phyloP scores from a whole-genome alignment of 805 yeast species.

The Blastobotrys robertii region DNA sequence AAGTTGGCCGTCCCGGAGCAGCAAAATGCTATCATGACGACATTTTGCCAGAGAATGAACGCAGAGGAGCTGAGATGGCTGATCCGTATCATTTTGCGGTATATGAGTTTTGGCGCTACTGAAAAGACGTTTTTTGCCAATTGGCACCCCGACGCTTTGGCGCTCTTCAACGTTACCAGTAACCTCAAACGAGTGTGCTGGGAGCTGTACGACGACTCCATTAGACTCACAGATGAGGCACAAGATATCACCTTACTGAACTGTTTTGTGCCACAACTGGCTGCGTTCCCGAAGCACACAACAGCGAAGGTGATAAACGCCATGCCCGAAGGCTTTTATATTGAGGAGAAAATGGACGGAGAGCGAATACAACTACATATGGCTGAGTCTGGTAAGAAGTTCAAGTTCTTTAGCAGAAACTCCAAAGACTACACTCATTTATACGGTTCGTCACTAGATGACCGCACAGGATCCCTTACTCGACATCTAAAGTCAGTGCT shows the following conservation, averaged over 20 bases:
- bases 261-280: conserved; percentile 71
- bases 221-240: conserved; percentile 34
- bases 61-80: conserved; percentile 60
- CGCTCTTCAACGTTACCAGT: conserved; percentile 54
- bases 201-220: conserved; percentile 42
- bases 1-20: conserved; percentile 32
- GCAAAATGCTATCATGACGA: conserved; percentile 37
- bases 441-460: conserved; percentile 46
- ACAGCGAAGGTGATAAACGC: conserved; percentile 1
- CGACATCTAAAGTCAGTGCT: conserved; percentile 36
- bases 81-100: conserved; percentile 51
- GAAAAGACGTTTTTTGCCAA: conserved; percentile 46
- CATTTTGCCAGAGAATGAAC: conserved; percentile 45
- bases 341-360: conserved; percentile 93
- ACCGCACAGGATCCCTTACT: conserved; percentile 42
- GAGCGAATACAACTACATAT: conserved; percentile 78
- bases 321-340: conserved; percentile 38
- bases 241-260: conserved; percentile 35
- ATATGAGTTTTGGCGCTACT: conserved; percentile 39
- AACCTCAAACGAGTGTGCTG: conserved; percentile 52
- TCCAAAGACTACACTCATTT: conserved; percentile 63
- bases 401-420: conserved; percentile 51
- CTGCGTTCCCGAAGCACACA: conserved; percentile 40
- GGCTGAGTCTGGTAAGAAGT: conserved; percentile 34
- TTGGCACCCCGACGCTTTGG: conserved; percentile 77